Conservation (phyloP, 495 filamentous ascomycete species). For the Chaetomium tenue region DNA sequence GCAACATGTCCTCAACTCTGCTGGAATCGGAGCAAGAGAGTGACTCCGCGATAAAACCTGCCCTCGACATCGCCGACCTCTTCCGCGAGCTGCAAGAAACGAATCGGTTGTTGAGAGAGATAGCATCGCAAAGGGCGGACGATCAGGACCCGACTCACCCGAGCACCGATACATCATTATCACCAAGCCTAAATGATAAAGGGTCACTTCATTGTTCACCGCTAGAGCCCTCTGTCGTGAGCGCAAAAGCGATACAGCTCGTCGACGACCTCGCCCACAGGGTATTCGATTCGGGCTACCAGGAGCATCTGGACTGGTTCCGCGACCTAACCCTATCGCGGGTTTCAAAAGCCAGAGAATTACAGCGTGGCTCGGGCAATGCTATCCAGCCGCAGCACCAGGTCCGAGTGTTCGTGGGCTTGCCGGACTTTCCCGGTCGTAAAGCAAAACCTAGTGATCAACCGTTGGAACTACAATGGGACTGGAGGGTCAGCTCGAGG, state of each 20-base stretch:
- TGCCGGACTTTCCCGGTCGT: too few relatives aligned
- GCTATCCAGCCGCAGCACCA: neutral
- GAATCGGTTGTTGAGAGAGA: constrained; percentile 15
- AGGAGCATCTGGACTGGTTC: neutral
- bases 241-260: neutral
- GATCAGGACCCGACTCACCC: neutral
- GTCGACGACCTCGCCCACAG: constrained; percentile 1
- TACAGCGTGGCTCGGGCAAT: neutral
- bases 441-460: too few relatives aligned
- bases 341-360: neutral
- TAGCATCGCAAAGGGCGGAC: constrained; percentile 3
- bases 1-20: neutral
- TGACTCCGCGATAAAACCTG: neutral
- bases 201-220: neutral
- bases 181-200: neutral
- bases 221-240: neutral
- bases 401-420: neutral
- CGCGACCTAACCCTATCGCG: neutral
- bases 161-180: neutral
- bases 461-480: neutral
- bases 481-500: neutral
- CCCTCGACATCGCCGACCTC: constrained; percentile 10
- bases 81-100: constrained; percentile 21
- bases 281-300: neutral
- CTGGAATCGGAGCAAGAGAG: neutral